Conservation (phyloP, 1,139 yeast genomes). For the Yamadazyma triangularis region DNA sequence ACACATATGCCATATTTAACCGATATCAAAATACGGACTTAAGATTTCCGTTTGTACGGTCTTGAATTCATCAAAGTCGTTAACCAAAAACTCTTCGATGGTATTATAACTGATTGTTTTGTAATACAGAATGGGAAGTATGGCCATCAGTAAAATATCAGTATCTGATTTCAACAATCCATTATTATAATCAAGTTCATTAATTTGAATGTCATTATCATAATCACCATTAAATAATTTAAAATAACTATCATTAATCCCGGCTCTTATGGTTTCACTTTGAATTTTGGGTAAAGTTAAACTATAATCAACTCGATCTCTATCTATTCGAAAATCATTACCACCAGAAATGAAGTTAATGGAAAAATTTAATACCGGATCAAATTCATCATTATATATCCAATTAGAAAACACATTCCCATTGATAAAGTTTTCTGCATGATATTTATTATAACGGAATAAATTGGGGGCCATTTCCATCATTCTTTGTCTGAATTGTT, state of each 20-base stretch:
- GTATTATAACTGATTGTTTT: neutral
- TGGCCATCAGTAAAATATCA: neutral
- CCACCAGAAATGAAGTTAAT: constrained; percentile 5
- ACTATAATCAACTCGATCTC: neutral
- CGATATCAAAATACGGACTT: too few species aligned
- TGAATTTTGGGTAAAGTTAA: neutral
- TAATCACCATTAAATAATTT: neutral
- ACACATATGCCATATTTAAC: too few species aligned
- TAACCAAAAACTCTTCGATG: neutral
- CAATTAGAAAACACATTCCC: constrained; percentile 1
- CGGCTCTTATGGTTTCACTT: neutral
- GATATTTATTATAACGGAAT: constrained; percentile 11
- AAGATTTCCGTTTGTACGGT: neutral
- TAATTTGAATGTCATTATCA: neutral
- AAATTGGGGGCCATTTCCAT: neutral
- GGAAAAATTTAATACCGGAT: constrained; percentile 8
- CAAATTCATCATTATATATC: constrained; percentile 2
- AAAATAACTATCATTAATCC: too few species aligned
- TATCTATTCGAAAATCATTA: neutral
- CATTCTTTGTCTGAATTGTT: neutral
- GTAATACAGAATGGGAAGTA: neutral
- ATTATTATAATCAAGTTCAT: neutral
- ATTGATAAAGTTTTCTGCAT: constrained; percentile 6
- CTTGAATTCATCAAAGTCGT: neutral
- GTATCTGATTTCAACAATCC: neutral